phyloP scores from a whole-genome alignment of 208 protist genomes.

The Vickermania spadyakhi region DNA sequence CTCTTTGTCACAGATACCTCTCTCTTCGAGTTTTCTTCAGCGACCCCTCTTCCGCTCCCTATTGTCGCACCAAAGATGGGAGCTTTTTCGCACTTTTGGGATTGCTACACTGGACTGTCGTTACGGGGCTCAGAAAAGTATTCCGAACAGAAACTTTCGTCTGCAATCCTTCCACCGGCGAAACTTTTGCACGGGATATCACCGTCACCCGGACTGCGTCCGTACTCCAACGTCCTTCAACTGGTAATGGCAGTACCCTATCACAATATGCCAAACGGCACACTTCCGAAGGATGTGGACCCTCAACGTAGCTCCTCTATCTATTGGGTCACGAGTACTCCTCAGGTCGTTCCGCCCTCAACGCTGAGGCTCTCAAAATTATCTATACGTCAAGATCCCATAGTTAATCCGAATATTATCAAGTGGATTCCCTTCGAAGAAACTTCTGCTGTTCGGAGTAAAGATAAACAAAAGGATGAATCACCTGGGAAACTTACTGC shows the following conservation, averaged over 20 bases:
- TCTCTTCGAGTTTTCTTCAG: not conserved
- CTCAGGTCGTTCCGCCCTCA: not conserved
- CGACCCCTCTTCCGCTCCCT: not conserved
- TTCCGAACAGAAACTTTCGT: not conserved
- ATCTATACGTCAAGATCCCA: not conserved
- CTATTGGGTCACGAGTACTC: not conserved
- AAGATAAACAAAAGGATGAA: too few relatives aligned
- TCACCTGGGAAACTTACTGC: not conserved
- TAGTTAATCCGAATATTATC: not conserved
- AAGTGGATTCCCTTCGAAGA: not conserved
- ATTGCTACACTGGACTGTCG: not conserved
- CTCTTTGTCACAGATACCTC: not conserved
- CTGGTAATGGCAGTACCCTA: not conserved
- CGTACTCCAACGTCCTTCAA: not conserved
- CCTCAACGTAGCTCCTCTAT: not conserved
- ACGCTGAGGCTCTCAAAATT: not conserved
- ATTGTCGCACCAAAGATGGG: not conserved
- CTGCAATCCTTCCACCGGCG: not conserved
- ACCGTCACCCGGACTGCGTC: not conserved
- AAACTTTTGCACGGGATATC: not conserved
- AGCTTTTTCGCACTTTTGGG: not conserved
- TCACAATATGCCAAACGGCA: not conserved
- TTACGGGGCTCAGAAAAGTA: not conserved
- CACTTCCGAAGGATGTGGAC: not conserved
- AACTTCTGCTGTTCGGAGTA: not conserved